Evolutionary conservation across 192 early-diverging fungal genomes (phyloP), one percentile per base, ranked within the genome.

Genomic region (Mortierella claussenii): DNA sequence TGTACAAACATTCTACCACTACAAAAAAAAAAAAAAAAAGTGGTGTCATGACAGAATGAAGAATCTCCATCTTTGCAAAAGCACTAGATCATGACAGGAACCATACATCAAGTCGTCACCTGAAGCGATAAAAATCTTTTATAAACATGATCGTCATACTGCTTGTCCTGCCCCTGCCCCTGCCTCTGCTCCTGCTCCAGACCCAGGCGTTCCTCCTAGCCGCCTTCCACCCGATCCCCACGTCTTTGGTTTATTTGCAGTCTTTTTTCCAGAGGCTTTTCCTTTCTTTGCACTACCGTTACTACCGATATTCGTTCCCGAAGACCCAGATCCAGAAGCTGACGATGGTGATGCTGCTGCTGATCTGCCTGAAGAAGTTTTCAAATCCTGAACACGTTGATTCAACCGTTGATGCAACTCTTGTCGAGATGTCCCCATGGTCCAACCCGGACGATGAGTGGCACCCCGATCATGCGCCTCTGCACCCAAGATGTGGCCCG

Each of bases 371-470:
- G 62, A 55, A 1, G 58, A 50, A 33, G 66, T 64, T 59, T 67
- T 60, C 8, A 76, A 37, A 0, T 57, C 21, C 18, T 61, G 63
- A 15, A 76, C 63, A 20, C 71, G 55, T 26, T 76, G 64, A 42
- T 55, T 47, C 23, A 76, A 31, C 15, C 71, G 54, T n/a, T 76
- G 71, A 50, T 53, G 45, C 1, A 76, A 42, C 4, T 67, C 64
- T 28, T 66, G 57, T 31, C 71, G 56, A 2, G 55, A 65, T 1
- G 28, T 12, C 6, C 56, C 64, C 1, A 76, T 4, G 55, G 60
- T 76, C 71, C 71, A 76, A 36, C 71, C 71, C 10, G 58, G 53
- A 21, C 69, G 49, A 43, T 76, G 71, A n/a, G 71, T 76, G 3
- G 53, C 52, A 0, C 71, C 71, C 4, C 71, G 71, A 28, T 65